Evolutionary conservation across 345 rosid genomes (phyloP).

Genomic region (Dipteronia dyeriana): DNA sequence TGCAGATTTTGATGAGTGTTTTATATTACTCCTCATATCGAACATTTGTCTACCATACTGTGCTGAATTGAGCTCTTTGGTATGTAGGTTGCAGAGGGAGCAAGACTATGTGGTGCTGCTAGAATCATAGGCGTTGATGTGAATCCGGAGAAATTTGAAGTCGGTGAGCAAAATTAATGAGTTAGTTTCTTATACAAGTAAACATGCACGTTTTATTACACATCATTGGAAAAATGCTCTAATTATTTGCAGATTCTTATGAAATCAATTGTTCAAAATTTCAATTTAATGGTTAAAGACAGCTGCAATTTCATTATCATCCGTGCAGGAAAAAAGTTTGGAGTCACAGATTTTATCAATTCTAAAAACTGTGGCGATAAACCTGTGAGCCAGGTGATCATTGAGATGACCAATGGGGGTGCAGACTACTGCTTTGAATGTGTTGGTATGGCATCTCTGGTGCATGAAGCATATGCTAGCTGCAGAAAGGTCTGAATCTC

Average conservation of each 20-base stretch:
- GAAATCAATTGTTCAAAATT: neutral
- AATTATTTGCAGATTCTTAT: neutral
- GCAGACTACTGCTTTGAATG: conserved; percentile 90
- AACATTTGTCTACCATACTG: neutral
- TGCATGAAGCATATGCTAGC: conserved; percentile 66
- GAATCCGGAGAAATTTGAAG: conserved; percentile 62
- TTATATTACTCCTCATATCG: neutral
- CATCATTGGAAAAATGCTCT: neutral
- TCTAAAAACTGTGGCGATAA: conserved; percentile 45
- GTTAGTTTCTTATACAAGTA: too few relatives aligned
- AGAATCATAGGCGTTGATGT: conserved; percentile 79
- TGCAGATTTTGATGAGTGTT: neutral
- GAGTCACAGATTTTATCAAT: conserved; percentile 74
- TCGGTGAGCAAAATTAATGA: conserved; percentile 46
- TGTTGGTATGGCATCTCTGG: conserved; percentile 57
- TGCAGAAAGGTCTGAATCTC: conserved; percentile 57
- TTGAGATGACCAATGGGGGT: conserved; percentile 75
- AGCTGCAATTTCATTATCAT: neutral
- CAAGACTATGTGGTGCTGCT: conserved; percentile 72
- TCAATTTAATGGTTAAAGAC: neutral
- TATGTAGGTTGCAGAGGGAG: conserved; percentile 81
- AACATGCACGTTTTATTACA: too few relatives aligned
- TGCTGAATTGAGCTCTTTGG: conserved; percentile 1
- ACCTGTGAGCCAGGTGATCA: conserved; percentile 65
- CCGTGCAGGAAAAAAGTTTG: conserved; percentile 60